Evolutionary conservation across 345 rosid genomes (phyloP), one percentile per base, ranked within the genome.

Genomic region (Moricandia arvensis): DNA sequence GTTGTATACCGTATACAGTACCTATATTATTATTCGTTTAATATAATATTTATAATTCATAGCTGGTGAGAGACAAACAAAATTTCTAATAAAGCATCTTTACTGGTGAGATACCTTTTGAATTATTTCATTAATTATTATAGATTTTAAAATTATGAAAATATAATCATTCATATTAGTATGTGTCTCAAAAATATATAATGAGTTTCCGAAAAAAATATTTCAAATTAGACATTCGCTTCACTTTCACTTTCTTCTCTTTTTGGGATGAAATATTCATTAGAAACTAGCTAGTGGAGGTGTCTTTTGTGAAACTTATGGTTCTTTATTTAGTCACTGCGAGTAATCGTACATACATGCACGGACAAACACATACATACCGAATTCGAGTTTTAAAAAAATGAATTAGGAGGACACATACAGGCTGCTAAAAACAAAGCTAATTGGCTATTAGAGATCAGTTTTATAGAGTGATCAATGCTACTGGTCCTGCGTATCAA

Each of bases 361-460:
- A n/a, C 68, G 27, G 17, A 21, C 69, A 72, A 49, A 51, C 61
- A 62, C 35, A 34, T 24, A 15, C 5, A 6, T 6, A 24, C 53
- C 13, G 62, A 17, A 47, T 62, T 13, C 2, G 10, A 33, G 33
- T 37, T 33, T 9, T 8, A 12, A 21, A 21, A 21, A 21, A 9
- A 26, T 4, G 4, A 72, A 53, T 35, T 33, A 62, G 27, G 68
- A 33, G 11, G 53, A 55, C 59, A 37, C 18, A 64, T 73, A n/a
- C n/a, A 65, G 12, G 71, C 71, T 27, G 57, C 38, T 53, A 31
- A 63, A 58, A 24, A 38, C 37, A 54, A 24, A 59, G 64, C 66
- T 16, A 34, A 34, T 31, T 60, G 24, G n/a, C 33, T 62, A 37
- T 16, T 27, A 37, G 24, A 37, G 18, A 35, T 63, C 3, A 21